Percentiles rank a stretch among this genome's conserved stretches.
These are phyloP conservation scores for Sungouiozyma ichnusensis DNA, from an alignment of 805 yeast species.

Conservation along the genomic window DNA sequence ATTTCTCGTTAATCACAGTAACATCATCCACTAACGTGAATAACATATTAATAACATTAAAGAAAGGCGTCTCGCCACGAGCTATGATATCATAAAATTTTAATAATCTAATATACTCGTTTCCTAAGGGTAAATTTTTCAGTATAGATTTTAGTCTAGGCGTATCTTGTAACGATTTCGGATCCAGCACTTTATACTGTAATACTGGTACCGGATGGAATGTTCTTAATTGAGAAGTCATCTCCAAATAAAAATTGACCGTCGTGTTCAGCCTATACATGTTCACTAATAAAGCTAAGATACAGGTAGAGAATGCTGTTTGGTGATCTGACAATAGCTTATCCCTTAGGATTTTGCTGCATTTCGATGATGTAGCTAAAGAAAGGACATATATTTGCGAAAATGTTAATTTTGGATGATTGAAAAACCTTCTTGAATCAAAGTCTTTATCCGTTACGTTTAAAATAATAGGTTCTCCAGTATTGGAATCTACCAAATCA, in stretches of 20 bases:
- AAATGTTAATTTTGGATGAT: constrained; percentile 51
- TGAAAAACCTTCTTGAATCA: constrained; percentile 29
- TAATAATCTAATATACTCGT: constrained; percentile 31
- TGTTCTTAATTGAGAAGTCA: constrained; percentile 87
- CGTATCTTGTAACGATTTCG: constrained; percentile 85
- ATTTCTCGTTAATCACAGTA: constrained; percentile 36
- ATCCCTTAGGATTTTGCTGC: constrained; percentile 75
- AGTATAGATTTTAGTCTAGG: constrained; percentile 84
- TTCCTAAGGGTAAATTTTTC: constrained; percentile 35
- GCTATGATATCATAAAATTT: constrained; percentile 62
- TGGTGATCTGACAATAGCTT: constrained; percentile 53
- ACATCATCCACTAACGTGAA: constrained; percentile 63
- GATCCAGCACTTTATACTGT: constrained; percentile 40
- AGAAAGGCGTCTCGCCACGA: constrained; percentile 35
- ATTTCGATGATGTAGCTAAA: constrained; percentile 70
- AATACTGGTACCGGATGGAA: constrained; percentile 88
- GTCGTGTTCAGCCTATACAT: constrained; percentile 93
- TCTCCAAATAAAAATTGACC: constrained; percentile 85
- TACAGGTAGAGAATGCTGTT: constrained; percentile 59
- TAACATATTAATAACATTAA: constrained; percentile 64
- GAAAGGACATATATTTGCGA: constrained; percentile 76
- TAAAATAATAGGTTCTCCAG: constrained; percentile 14
- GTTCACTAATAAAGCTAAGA: constrained; percentile 79
- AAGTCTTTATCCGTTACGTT: constrained; percentile 27
- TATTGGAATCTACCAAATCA: constrained; percentile 30